Conservation (phyloP, 768 basidiomycete genomes). For the Megacollybia marginata region DNA sequence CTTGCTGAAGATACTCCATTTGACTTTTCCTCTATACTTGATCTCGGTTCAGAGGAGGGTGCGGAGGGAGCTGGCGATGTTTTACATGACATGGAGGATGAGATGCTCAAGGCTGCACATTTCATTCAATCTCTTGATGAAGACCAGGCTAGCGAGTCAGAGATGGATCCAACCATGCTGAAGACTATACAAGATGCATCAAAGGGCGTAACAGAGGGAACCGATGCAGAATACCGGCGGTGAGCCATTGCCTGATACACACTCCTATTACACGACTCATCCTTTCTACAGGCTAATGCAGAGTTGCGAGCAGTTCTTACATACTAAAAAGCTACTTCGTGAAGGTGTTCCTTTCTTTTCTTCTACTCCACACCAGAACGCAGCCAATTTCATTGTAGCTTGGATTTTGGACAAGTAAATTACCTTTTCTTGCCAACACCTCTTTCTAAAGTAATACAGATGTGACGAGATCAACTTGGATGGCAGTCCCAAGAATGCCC, state of each 20-base stretch:
- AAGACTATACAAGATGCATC: constrained; percentile 9
- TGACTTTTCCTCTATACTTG: no score
- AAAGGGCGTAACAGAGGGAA: constrained; percentile 23
- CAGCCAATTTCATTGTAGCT: constrained; percentile 7
- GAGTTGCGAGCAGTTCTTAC: constrained; percentile 11
- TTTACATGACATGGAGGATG: neutral
- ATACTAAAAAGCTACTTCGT: constrained; percentile 8
- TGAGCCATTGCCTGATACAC: constrained; percentile 4
- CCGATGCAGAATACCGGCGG: constrained; percentile 21
- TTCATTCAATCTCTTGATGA: neutral
- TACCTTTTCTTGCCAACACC: neutral
- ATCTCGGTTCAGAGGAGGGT: no score
- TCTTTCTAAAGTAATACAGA: constrained; percentile 1
- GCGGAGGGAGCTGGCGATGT: neutral
- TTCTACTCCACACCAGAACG: constrained; percentile 7
- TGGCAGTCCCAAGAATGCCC: neutral
- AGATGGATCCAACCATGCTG: no score
- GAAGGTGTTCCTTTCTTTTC: constrained; percentile 11
- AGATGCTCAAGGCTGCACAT: neutral
- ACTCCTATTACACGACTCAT: neutral
- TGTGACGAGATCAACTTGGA: constrained; percentile 9
- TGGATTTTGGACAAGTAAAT: constrained; percentile 11
- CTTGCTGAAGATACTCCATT: no score
- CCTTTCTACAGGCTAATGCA: constrained; percentile 13
- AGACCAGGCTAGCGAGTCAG: neutral